Base-by-base conservation (phyloP, 371 early-diverging fungal genomes). In the Coemansia sp. region DNA sequence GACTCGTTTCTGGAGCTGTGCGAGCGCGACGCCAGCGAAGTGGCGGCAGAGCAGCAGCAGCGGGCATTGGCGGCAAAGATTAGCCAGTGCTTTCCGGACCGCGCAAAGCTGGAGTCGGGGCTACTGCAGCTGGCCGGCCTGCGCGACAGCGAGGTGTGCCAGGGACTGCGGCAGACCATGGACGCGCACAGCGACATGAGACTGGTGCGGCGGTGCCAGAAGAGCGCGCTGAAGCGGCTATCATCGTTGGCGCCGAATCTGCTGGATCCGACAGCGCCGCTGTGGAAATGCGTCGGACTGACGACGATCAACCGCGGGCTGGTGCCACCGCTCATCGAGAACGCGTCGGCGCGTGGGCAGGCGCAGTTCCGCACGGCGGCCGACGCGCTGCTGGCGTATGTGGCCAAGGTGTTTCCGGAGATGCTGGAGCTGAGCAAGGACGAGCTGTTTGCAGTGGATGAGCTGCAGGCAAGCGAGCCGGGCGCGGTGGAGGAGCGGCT, bases 221-320 rank as follows among this genome's bases (percentile, higher is more conserved):
- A 83, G 66, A 89, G 89, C 60, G 64, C 89, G 1, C 59, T 86
- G 16, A 81, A 85, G 49, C 78, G 83, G 1, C 69, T 95, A 4
- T 86, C 90, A 31, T 80, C 82, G 36, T 57, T 82, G 24, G 79
- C 86, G 4, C 81, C 88, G 6, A 81, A 76, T 5, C 61, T 84
- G 11, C 64, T 81, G 10, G 94, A 94, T 31, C 81, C 88, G 0
- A 90, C 94, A 32, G 80, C 84, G 3, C 72, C 89, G 8, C 71
- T 94, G 7, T 72, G 93, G 36, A 84, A 88, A n/a, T 81, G 89
- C 5, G 82, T 88, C 32, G 84, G 88, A 14, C 67, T 90, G 43
- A 84, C 86, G 4, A 66, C 88, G 10, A 75, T 90, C 55, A 84
- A 86, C 61, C 81, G 84, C 62, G 81, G 80, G 56, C 66, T 86